A percentile compares a stretch with the other conserved stretches of the same genome.
phyloP scores from a whole-genome alignment of 2,329 filamentous ascomycete species.

The Paecilomyces sp. region DNA sequence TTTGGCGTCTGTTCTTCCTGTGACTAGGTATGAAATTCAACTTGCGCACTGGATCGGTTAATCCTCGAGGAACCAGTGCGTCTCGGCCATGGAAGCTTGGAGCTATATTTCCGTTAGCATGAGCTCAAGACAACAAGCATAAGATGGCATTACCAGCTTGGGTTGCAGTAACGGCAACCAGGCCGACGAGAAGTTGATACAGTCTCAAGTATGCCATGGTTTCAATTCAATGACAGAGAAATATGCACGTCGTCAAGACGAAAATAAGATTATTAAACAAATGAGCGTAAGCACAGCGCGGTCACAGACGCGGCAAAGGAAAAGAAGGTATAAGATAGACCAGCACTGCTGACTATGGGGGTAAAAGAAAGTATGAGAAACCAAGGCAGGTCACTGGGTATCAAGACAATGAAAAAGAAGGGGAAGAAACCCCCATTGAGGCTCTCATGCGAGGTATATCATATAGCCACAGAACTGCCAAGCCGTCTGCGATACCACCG shows the following conservation, averaged over 20 bases:
- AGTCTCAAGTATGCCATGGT: background rate
- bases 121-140: background rate
- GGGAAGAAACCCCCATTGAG: background rate
- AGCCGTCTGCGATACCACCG: background rate
- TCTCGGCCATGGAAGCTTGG: background rate
- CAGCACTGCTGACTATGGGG: background rate
- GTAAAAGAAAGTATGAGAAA: background rate
- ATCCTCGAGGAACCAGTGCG: background rate
- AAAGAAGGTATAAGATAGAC: background rate
- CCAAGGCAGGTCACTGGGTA: background rate
- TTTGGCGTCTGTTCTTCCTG: background rate
- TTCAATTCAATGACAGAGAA: background rate
- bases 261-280: background rate
- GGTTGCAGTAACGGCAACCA: background rate
- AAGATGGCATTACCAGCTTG: background rate
- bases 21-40: background rate
- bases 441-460: background rate
- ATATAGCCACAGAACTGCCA: background rate
- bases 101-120: background rate
- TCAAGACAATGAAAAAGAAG: background rate
- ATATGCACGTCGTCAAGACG: background rate
- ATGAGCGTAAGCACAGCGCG: background rate
- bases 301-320: background rate
- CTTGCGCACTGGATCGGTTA: background rate
- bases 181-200: background rate